Evolutionary conservation across 768 basidiomycete species (phyloP).

Genomic region (Boletus rubescentipes): DNA sequence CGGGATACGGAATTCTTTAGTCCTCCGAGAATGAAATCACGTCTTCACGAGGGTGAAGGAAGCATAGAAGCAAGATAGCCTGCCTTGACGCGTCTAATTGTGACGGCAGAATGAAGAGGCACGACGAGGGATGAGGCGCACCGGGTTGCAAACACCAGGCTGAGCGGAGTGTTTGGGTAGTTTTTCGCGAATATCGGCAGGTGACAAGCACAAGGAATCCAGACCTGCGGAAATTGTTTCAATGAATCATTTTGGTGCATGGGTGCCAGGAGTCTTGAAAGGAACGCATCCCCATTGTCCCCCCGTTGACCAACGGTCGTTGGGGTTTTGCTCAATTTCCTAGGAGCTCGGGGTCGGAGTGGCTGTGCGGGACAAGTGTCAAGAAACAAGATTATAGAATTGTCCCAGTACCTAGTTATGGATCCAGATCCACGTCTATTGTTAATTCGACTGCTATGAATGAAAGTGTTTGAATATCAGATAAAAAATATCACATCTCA

Average conservation of each 20-base stretch:
- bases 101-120: neutral
- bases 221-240: slow-evolving; percentile 12
- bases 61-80: neutral
- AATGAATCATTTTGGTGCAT: neutral
- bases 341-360: neutral
- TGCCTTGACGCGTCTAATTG: neutral
- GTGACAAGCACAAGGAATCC: neutral
- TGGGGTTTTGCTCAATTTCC: neutral
- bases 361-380: slow-evolving; percentile 6
- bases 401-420: neutral
- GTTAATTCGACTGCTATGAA: too few relatives aligned
- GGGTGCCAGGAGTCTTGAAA: slow-evolving; percentile 11
- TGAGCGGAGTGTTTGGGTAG: neutral
- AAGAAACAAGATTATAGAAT: neutral
- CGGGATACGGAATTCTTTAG: neutral
- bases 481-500: too few relatives aligned
- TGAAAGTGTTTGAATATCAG: neutral
- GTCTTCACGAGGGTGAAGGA: neutral
- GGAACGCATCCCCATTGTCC: neutral
- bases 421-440: neutral
- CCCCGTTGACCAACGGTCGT: neutral
- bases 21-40: slow-evolving; percentile 15
- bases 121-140: neutral
- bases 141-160: neutral
- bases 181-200: neutral